A percentile compares a stretch with the other conserved stretches of the same genome.
Conservation (phyloP, 164 flowering plant genomes). For the Cinnamomum micranthum region DNA sequence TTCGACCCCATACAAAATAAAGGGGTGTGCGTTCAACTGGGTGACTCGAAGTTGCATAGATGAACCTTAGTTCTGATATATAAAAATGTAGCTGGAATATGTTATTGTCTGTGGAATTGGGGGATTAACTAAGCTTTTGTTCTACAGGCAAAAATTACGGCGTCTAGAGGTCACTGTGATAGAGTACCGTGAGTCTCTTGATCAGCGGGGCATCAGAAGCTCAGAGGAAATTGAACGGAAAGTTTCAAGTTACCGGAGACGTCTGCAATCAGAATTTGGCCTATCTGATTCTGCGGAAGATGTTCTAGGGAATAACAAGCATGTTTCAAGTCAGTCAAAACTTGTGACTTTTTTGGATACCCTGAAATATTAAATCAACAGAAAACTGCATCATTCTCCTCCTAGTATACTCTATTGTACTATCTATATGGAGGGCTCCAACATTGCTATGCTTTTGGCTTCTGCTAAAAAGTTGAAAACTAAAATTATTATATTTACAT, state of each 20-base stretch:
- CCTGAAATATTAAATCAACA: neutral
- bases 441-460: neutral
- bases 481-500: too few species aligned
- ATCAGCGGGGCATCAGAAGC: constrained; percentile 72
- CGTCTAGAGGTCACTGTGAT: constrained; percentile 83
- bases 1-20: too few species aligned
- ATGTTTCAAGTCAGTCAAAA: constrained; percentile 14
- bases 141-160: constrained; percentile 81
- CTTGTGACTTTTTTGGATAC: neutral
- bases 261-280: constrained; percentile 70
- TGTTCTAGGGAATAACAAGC: constrained; percentile 47
- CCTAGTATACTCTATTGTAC: too few species aligned
- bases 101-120: neutral
- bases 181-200: constrained; percentile 93
- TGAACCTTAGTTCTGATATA: too few species aligned
- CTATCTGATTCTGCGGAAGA: constrained; percentile 48
- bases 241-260: constrained; percentile 60
- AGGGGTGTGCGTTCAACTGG: too few species aligned
- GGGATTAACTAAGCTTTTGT: constrained; percentile 9
- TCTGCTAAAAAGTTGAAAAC: neutral
- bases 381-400: neutral
- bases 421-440: neutral
- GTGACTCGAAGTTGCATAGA: too few species aligned
- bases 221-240: constrained; percentile 82
- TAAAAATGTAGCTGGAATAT: too few species aligned